Percentiles rank a stretch among this genome's conserved stretches.
phyloP scores from a whole-genome alignment of 345 rosid species.

The Clarkia xantiana region DNA sequence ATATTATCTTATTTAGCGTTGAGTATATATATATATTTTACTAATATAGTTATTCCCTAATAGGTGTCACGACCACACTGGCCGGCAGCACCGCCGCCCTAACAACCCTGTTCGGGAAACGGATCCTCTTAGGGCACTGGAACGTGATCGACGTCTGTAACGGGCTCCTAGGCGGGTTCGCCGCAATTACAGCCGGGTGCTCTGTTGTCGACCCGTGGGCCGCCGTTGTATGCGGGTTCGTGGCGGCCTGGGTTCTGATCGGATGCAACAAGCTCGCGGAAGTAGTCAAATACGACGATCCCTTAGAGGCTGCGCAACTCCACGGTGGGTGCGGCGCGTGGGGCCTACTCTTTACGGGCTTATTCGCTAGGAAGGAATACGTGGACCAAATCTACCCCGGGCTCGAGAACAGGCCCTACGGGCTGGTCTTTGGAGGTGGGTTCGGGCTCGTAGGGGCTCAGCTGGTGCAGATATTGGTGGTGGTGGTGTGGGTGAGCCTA shows the following conservation, averaged over 20 bases:
- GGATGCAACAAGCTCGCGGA: constrained; percentile 25
- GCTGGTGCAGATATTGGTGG: constrained; percentile 11
- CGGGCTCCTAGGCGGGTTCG: constrained; percentile 48
- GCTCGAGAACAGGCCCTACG: constrained; percentile 8
- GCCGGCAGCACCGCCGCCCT: constrained; percentile 43
- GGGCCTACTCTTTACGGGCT: constrained; percentile 34
- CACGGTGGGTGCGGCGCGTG: constrained; percentile 35
- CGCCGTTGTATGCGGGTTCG: constrained; percentile 43
- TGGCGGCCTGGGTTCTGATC: constrained; percentile 17
- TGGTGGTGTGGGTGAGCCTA: constrained; percentile 14
- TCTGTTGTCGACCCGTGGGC: constrained; percentile 15
- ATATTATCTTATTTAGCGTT: too few species aligned
- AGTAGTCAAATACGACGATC: constrained; percentile 20
- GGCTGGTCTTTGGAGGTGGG: constrained; percentile 11
- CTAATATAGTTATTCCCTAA: too few species aligned
- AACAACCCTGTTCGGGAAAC: constrained; percentile 43
- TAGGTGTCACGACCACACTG: constrained; percentile 43
- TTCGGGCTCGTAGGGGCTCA: constrained; percentile 10
- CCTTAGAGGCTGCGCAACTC: constrained; percentile 28
- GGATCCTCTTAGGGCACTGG: constrained; percentile 38
- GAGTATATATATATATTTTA: too few species aligned
- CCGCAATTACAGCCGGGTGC: constrained; percentile 17
- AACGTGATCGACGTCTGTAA: constrained; percentile 49
- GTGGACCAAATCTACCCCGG: constrained; percentile 30
- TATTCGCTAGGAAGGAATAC: constrained; percentile 28